These are phyloP conservation scores for Phlyctochytrium arcticum DNA, from an alignment of 192 early-diverging fungal genomes.

Conservation along the genomic window DNA sequence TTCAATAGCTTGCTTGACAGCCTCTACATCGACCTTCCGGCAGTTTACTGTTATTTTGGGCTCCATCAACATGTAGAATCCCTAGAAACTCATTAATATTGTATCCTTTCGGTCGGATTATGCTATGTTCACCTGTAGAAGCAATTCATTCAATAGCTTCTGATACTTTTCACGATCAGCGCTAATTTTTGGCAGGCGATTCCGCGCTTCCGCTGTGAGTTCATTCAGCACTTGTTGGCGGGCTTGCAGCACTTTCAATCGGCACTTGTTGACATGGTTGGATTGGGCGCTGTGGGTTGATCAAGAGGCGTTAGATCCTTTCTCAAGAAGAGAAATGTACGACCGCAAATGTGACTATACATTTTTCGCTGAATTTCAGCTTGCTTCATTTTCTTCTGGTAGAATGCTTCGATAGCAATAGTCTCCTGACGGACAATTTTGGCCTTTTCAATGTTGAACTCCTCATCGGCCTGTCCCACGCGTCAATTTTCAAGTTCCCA, in stretches of 20 bases:
- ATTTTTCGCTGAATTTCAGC: slow-evolving; percentile 94
- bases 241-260: slow-evolving; percentile 79
- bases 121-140: slow-evolving; percentile 68
- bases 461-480: slow-evolving; percentile 83
- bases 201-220: slow-evolving; percentile 69
- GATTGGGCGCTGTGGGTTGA: slow-evolving; percentile 70
- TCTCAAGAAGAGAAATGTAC: slow-evolving; percentile 4
- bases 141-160: slow-evolving; percentile 63
- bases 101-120: too few relatives aligned
- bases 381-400: slow-evolving; percentile 97
- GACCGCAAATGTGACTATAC: slow-evolving; percentile 41
- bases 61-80: slow-evolving; percentile 86
- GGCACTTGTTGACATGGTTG: slow-evolving; percentile 94
- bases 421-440: slow-evolving; percentile 98
- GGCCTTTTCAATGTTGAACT: slow-evolving; percentile 99
- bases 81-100: too few relatives aligned
- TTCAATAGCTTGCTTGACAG: slow-evolving; percentile 56
- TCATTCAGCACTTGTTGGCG: slow-evolving; percentile 85
- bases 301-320: not conserved
- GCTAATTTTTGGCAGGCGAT: slow-evolving; percentile 54
- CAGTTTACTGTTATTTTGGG: slow-evolving; percentile 62
- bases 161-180: slow-evolving; percentile 58
- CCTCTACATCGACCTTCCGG: slow-evolving; percentile 64
- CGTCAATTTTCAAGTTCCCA: not conserved
- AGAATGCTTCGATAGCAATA: slow-evolving; percentile 91